Base-by-base conservation (phyloP, 192 early-diverging fungal species). In the Gonapodya prolifera region DNA sequence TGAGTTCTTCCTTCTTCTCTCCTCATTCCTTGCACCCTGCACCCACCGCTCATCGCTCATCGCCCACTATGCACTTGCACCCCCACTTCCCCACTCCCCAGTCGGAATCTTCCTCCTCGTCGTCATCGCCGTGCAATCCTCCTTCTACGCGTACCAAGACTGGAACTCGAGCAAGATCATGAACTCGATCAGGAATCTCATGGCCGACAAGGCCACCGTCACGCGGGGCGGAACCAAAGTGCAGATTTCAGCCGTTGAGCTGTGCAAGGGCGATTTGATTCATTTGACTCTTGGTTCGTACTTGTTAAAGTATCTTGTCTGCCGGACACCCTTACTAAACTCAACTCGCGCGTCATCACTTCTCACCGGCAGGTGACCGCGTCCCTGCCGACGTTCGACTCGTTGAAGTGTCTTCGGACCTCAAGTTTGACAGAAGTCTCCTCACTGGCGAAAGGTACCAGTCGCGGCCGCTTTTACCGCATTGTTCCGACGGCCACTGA, bases 201-300 rank as follows among this genome's bases (percentile, higher is more conserved):
- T 94, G 31, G 86, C 92, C 16, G 78, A 85, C 1, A 83, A 86
- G 35, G 84, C 88, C 28, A 77, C 80, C 29, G 95, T 93, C 35
- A 79, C 94, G 78, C 92, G 95, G 35, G 85, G 91, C 77, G 92
- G 93, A 29, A 35, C 75, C 16, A 35, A 80, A 8, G 45, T 80
- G 0, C 77, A 76, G 30, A 83, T 95, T 69, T 76, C 87, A 16
- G 84, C 89, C 30, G 77, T 79, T 1, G 80, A 89, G 2, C 79
- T 96, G 28, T 92, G 94, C 18, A 81, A 86, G 1, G 94, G 94
- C 73, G 94, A 96, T 75, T 75, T 94, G 1, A 89, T 96, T 73
- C 77, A 82, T 13, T 80, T 95, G 35, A 84, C 81, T 0, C 75
- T 88, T 16, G 94, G 93, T 33, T 83, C 90, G 77, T 61, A 16